These are phyloP conservation scores for Mycena maculata DNA, from an alignment of 768 basidiomycete species.

Conservation along the genomic window DNA sequence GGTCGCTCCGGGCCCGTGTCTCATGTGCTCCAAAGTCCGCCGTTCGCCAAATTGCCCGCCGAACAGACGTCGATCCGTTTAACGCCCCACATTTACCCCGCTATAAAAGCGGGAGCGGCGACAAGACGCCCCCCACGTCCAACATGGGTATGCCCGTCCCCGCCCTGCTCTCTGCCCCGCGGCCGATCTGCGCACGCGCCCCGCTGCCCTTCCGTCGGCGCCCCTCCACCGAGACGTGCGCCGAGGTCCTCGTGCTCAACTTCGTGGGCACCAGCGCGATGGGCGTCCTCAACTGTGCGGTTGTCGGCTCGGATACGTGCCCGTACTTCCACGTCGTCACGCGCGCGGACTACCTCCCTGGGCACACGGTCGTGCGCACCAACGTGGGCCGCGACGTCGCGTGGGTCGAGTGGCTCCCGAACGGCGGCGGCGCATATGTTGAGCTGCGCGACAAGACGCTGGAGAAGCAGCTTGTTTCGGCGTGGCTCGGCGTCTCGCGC, in stretches of 20 bases:
- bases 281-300: neutral
- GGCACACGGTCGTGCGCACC: conserved; percentile 12
- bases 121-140: neutral
- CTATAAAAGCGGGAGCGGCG: neutral
- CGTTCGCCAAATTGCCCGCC: neutral
- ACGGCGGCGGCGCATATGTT: neutral
- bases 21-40: neutral
- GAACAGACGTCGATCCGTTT: neutral
- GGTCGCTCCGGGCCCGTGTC: neutral
- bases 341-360: neutral
- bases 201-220: neutral
- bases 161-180: neutral
- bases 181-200: neutral
- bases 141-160: conserved; percentile 3
- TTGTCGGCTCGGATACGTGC: neutral
- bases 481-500: conserved; percentile 4
- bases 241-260: conserved; percentile 1
- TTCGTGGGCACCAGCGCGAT: neutral
- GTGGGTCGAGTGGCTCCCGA: neutral
- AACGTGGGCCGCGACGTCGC: conserved; percentile 4
- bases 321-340: conserved; percentile 19
- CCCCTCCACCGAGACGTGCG: neutral
- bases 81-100: no score
- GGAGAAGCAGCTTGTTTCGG: conserved; percentile 4
- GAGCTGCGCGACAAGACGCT: conserved; percentile 9